Evolutionary conservation across 2,329 filamentous ascomycete species (phyloP), one percentile per base, ranked within the genome.

Genomic region (Trichoderma semiorbis): DNA sequence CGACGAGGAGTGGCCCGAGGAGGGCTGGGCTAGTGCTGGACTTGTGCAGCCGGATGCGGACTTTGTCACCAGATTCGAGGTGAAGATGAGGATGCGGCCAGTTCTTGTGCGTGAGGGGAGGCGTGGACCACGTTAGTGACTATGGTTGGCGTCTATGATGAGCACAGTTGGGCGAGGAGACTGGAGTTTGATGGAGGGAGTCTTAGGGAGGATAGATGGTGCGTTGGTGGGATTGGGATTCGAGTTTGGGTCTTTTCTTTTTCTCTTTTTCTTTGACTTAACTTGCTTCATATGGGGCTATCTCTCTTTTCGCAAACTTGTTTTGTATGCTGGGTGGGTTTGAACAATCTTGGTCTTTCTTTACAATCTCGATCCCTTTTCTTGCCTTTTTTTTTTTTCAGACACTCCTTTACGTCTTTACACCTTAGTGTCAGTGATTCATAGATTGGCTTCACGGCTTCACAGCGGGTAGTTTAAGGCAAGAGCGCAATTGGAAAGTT

Each of bases 1-100:
- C 8, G 70, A 72, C 11, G 70, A 72, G 12, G 43, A 63, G 2
- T 72, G 70, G 70, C 55, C 55, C 5, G 21, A 36, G 7, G 28
- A 57, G n/a, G 39, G 32, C 47, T 68, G 61, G 70, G 53, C 32
- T 8, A 16, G 36, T 7, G 21, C 5, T 1, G 28, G 24, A 6
- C 14, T 26, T 18, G n/a, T 18, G 28, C 8, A 28, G 7, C 6
- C 16, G 6, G 14, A n/a, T 32, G 32, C 24, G 68, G 24, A 7
- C 8, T 53, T 53, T 53, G 11, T 24, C 11, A 12, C 1, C 1
- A 55, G 32, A 26, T 18, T 64, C 12, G 11, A 8, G 18, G 7
- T 1, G 3, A 64, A 64, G 21, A 62, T 69, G 55, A 16, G 10
- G 26, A 28, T 5, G 12, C 21, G 67, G 11, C 28, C 57, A 1